Evolutionary conservation across 805 yeast species (phyloP).

Genomic region (Teunomyces gatunensis): DNA sequence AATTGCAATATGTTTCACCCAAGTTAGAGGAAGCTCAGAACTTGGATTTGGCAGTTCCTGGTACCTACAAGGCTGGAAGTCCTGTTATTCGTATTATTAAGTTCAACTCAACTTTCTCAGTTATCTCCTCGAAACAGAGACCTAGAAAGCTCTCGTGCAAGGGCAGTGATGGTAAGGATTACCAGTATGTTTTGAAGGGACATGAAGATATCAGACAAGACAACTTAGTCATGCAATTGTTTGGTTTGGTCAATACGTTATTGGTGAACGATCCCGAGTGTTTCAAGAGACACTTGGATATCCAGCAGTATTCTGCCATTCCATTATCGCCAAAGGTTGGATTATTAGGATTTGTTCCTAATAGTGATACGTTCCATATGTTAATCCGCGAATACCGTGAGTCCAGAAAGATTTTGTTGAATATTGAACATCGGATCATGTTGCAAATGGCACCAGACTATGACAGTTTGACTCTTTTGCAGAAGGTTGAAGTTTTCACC

Average conservation of each 20-base stretch:
- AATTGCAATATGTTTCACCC: constrained; percentile 92
- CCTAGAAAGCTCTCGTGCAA: constrained; percentile 79
- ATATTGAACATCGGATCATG: constrained; percentile 94
- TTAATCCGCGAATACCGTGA: constrained; percentile 91
- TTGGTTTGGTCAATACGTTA: constrained; percentile 90
- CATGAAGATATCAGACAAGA: constrained; percentile 99
- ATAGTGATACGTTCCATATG: constrained; percentile 94
- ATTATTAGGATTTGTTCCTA: constrained; percentile 93
- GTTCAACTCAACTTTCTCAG: constrained; percentile 81
- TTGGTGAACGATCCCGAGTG: constrained; percentile 90
- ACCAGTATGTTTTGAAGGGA: constrained; percentile 81
- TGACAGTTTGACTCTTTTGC: constrained; percentile 81
- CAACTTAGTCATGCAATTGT: constrained; percentile 94
- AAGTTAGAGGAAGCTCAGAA: constrained; percentile 74
- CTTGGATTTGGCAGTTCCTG: constrained; percentile 88
- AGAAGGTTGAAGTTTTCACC: constrained; percentile 94
- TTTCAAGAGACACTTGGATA: constrained; percentile 91
- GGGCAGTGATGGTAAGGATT: constrained; percentile 92
- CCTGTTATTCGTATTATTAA: constrained; percentile 68
- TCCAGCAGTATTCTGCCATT: constrained; percentile 88
- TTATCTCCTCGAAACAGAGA: constrained; percentile 92
- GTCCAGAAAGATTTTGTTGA: constrained; percentile 80
- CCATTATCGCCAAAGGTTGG: constrained; percentile 98
- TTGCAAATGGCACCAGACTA: constrained; percentile 97
- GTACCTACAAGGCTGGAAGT: constrained; percentile 84